These are phyloP conservation scores for Blastobotrys attinorum DNA, from an alignment of 805 yeast genomes.

Conservation along the genomic window DNA sequence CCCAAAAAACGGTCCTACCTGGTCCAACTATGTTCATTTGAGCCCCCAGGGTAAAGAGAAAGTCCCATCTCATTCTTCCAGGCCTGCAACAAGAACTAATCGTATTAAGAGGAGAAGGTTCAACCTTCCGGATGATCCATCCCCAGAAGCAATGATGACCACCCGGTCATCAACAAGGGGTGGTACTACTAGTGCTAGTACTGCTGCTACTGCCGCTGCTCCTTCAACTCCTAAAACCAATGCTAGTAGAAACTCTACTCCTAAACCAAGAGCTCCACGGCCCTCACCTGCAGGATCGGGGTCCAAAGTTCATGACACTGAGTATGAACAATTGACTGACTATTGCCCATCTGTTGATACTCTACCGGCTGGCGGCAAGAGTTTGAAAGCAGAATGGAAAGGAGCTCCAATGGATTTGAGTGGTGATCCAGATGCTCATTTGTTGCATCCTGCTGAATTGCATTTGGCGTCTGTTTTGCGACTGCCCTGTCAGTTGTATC, in stretches of 20 bases:
- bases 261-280: constrained; percentile 41
- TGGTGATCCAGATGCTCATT: constrained; percentile 59
- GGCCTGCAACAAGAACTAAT: background rate
- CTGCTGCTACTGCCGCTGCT: background rate
- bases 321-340: constrained; percentile 49
- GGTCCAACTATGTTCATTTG: constrained; percentile 22
- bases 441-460: constrained; percentile 88
- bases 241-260: constrained; percentile 14
- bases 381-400: constrained; percentile 91
- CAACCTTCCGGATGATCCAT: constrained; percentile 1
- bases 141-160: background rate
- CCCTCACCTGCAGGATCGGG: constrained; percentile 32
- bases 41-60: constrained; percentile 7
- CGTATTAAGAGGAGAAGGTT: constrained; percentile 3
- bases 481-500: constrained; percentile 77
- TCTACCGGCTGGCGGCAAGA: constrained; percentile 60
- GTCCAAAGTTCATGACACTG: constrained; percentile 34
- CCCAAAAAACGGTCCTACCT: constrained; percentile 26
- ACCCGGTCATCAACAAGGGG: background rate
- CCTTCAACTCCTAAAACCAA: background rate
- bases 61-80: background rate
- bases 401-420: constrained; percentile 94
- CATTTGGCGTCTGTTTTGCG: constrained; percentile 81
- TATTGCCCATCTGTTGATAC: constrained; percentile 64
- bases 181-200: background rate